phyloP scores from a whole-genome alignment of 345 rosid genomes.

The Heritiera fomes region DNA sequence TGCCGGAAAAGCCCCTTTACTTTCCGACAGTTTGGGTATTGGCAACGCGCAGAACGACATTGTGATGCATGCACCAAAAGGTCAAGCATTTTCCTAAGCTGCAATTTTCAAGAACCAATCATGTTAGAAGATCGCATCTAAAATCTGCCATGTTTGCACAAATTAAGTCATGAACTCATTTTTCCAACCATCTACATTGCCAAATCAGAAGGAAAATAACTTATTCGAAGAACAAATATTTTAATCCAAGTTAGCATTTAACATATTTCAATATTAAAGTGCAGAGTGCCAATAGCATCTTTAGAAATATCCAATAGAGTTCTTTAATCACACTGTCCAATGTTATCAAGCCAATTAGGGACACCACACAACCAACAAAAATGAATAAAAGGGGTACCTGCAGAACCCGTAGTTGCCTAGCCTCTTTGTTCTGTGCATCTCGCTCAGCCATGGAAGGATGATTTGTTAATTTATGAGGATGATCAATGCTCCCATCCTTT shows the following conservation, averaged over 20 bases:
- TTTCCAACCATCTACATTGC: neutral
- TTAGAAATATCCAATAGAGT: neutral
- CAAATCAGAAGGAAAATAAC: neutral
- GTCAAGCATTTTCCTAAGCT: slow-evolving; percentile 99
- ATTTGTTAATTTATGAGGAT: slow-evolving; percentile 95
- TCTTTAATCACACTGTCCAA: neutral
- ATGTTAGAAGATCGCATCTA: slow-evolving; percentile 9
- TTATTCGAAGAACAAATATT: neutral
- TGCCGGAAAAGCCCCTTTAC: slow-evolving; percentile 98
- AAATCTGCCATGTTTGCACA: neutral
- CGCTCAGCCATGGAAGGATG: slow-evolving; percentile 88
- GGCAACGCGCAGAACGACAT: slow-evolving; percentile 80
- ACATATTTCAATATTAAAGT: slow-evolving; percentile 5
- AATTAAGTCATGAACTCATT: neutral
- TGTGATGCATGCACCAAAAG: slow-evolving; percentile 97
- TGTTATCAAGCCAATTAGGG: neutral
- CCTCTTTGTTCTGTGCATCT: slow-evolving; percentile 96
- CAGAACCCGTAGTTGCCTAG: slow-evolving; percentile 81
- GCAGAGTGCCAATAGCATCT: neutral
- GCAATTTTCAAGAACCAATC: slow-evolving; percentile 37
- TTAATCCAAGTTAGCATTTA: neutral
- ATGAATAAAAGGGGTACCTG: slow-evolving; percentile 44
- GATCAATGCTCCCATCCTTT: slow-evolving; percentile 77
- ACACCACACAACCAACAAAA: neutral
- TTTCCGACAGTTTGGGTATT: slow-evolving; percentile 95